These are phyloP conservation scores for Didymella arachidicola DNA, from an alignment of 2,329 filamentous ascomycete species.

Conservation along the genomic window DNA sequence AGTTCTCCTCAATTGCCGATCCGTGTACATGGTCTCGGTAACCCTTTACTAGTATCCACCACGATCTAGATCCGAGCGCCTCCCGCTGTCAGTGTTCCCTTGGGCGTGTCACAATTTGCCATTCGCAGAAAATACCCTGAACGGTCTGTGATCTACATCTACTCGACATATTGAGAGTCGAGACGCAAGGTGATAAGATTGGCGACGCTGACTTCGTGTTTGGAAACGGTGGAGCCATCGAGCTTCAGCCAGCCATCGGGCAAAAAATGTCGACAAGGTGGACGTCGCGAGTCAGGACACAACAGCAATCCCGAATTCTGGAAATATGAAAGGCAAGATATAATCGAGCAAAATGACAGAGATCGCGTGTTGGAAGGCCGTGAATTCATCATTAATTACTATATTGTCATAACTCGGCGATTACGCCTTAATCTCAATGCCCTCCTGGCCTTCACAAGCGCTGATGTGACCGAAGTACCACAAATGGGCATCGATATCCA, in stretches of 20 bases:
- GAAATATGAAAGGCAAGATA: neutral
- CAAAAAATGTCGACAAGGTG: neutral
- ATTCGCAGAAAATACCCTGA: neutral
- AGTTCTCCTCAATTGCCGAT: neutral
- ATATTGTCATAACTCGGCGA: neutral
- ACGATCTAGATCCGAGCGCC: neutral
- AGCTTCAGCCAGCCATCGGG: neutral
- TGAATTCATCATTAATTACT: constrained; percentile 5
- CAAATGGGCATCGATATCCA: constrained; percentile 43
- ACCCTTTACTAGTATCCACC: neutral
- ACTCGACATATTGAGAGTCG: neutral
- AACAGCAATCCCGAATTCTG: neutral
- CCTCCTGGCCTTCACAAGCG: constrained; percentile 39
- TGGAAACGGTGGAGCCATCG: neutral
- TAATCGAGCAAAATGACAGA: neutral
- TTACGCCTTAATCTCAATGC: constrained; percentile 36
- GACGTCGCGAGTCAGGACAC: neutral
- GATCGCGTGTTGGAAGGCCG: neutral
- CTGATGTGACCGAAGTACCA: constrained; percentile 50
- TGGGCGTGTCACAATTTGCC: neutral
- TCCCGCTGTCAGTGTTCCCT: neutral
- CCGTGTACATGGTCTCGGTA: neutral
- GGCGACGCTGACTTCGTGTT: too few relatives aligned
- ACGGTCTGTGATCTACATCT: neutral
- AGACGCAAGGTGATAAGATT: neutral